Evolutionary conservation across 2,329 filamentous ascomycete genomes (phyloP).

Genomic region (Aspergillus sp.): DNA sequence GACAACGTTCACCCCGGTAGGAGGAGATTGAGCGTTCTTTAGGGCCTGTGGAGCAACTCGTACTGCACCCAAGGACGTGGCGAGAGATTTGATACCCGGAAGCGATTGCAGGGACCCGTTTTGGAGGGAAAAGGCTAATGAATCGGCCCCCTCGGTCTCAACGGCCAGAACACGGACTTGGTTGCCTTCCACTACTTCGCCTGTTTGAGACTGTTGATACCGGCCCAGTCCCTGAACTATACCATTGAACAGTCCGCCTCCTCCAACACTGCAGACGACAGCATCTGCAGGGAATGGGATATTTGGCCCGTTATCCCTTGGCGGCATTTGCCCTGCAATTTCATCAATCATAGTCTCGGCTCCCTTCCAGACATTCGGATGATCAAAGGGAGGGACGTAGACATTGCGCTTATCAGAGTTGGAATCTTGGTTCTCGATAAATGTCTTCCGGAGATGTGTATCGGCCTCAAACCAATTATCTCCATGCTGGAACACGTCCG

Average conservation of each 20-base stretch:
- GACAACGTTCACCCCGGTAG: slow-evolving; percentile 45
- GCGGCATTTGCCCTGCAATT: slow-evolving; percentile 35
- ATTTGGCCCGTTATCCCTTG: slow-evolving; percentile 9
- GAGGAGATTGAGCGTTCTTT: slow-evolving; percentile 55
- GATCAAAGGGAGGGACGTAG: slow-evolving; percentile 40
- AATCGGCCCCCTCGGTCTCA: slow-evolving; percentile 72
- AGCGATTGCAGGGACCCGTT: slow-evolving; percentile 58
- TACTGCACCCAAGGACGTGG: slow-evolving; percentile 68
- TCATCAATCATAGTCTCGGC: slow-evolving; percentile 37
- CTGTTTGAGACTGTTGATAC: slow-evolving; percentile 14
- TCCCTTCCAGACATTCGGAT: slow-evolving; percentile 39
- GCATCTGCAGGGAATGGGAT: slow-evolving; percentile 56
- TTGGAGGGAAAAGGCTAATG: slow-evolving; percentile 60
- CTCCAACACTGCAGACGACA: slow-evolving; percentile 75
- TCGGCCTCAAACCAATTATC: slow-evolving; percentile 70
- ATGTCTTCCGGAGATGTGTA: slow-evolving; percentile 56
- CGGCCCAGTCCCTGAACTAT: slow-evolving; percentile 62
- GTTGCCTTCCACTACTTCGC: slow-evolving; percentile 13
- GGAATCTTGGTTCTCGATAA: slow-evolving; percentile 26
- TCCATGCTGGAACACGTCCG: slow-evolving; percentile 65
- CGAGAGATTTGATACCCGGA: slow-evolving; percentile 68
- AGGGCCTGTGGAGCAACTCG: slow-evolving; percentile 65
- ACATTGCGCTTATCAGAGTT: slow-evolving; percentile 24
- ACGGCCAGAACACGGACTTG: slow-evolving; percentile 60
- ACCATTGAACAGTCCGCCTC: slow-evolving; percentile 74